A percentile compares a stretch with the other conserved stretches of the same genome.
phyloP scores from a whole-genome alignment of 495 filamentous ascomycete species.

The Aspergillus sclerotioniger region DNA sequence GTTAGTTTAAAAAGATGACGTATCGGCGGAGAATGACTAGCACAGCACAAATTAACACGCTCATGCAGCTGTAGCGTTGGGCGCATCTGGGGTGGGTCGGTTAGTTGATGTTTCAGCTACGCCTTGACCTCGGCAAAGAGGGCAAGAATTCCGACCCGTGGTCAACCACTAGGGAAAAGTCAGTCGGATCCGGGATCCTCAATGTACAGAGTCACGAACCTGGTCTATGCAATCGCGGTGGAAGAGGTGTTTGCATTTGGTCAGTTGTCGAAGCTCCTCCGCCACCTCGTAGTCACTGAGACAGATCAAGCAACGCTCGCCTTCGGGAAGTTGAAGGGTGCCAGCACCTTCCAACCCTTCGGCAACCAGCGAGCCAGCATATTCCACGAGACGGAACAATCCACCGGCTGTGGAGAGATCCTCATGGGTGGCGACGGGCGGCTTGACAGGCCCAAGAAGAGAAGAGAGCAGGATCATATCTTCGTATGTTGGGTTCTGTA shows the following conservation, averaged over 20 bases:
- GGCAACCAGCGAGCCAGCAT: slow-evolving; percentile 49
- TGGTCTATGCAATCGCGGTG: slow-evolving; percentile 76
- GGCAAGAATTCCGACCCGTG: slow-evolving; percentile 76
- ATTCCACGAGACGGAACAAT: slow-evolving; percentile 49
- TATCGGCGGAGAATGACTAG: slow-evolving; percentile 2
- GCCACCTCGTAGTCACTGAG: slow-evolving; percentile 66
- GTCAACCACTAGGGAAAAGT: slow-evolving; percentile 62
- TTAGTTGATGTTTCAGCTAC: slow-evolving; percentile 45
- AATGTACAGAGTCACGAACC: slow-evolving; percentile 41
- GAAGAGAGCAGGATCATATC: slow-evolving; percentile 75
- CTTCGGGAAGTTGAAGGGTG: slow-evolving; percentile 49
- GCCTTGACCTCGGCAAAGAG: slow-evolving; percentile 69
- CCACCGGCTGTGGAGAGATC: slow-evolving; percentile 67
- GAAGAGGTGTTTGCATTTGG: slow-evolving; percentile 68
- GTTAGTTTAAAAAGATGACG: slow-evolving; percentile 4
- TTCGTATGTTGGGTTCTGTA: slow-evolving; percentile 71
- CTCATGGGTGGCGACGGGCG: slow-evolving; percentile 65
- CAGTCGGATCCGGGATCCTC: slow-evolving; percentile 8
- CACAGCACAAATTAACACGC: slow-evolving; percentile 1
- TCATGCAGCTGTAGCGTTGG: slow-evolving; percentile 25
- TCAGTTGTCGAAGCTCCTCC: slow-evolving; percentile 61
- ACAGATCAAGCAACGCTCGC: slow-evolving; percentile 69
- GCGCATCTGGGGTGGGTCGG: slow-evolving; percentile 20
- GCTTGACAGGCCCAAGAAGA: slow-evolving; percentile 70
- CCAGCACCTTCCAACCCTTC: slow-evolving; percentile 47